Base-by-base conservation (phyloP, 1,139 yeast species). In the Kodamaea arcana region DNA sequence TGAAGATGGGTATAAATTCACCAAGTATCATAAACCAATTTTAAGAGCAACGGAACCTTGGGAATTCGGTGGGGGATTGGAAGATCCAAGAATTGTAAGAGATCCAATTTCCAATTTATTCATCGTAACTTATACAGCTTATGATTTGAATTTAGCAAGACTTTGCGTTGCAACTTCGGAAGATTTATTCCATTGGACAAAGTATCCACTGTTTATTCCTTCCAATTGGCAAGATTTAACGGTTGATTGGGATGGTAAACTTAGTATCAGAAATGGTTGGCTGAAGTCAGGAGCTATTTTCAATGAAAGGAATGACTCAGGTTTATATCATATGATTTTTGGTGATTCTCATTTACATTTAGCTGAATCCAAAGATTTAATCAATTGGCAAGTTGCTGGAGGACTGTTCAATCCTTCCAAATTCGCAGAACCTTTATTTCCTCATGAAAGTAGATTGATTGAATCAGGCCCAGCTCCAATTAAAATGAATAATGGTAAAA, bases 381-480 rank as follows among this genome's bases (percentile, higher is more conserved):
- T 58, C 22, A 45, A 62, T 40, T 68, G 74, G 74, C 38, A 40
- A n/a, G 37, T 61, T 13, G 46, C 54, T 3, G 44, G 52, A 20
- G 46, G 51, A 30, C 46, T 47, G 29, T 54, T 51, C 33, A 45
- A 47, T 24, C 27, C 43, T 3, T 55, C 54, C 34, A 42, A 48
- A 2, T 67, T 61, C 47, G 56, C 73, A 6, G 47, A 41, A 4
- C 65, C 67, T 3, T 45, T 48, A 5, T 57, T 56, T 33, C 44
- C 45, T 20, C 60, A 64, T 55, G 71, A 69, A 42, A 56, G 58
- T 36, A 61, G 58, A 41, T 52, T 69, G 21, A 65, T 69, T 39
- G 74, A 69, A 43, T 61, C 69, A 2, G 74, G 74, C 1, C 63
- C 72, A 0, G 70, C 71, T 1, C 74, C 74, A 0, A 61, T 69